Evolutionary conservation across 257 asterid species (phyloP).

Genomic region (Ligustrum vulgare): DNA sequence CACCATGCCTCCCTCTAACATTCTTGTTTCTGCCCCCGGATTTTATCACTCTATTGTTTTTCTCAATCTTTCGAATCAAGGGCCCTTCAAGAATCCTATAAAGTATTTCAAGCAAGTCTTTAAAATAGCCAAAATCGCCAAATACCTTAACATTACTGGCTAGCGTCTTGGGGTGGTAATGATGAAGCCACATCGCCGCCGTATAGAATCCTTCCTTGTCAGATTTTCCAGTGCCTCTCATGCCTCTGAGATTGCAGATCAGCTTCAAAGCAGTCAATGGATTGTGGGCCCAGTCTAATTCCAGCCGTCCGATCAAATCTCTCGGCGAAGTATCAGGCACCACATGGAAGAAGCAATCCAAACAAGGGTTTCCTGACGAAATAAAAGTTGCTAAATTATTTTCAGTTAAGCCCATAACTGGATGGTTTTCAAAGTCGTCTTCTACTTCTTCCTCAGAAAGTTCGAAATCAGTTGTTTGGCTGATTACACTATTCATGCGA

Average conservation of each 20-base stretch:
- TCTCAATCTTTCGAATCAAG: conserved; percentile 3
- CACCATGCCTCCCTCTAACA: conserved; percentile 1
- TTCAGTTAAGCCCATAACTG: conserved; percentile 31
- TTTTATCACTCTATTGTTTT: background rate
- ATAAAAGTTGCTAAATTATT: conserved; percentile 35
- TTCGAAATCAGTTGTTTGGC: background rate
- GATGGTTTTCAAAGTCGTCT: background rate
- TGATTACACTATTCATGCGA: background rate
- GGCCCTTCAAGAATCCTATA: conserved; percentile 42
- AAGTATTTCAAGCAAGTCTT: conserved; percentile 39
- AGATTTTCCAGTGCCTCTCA: conserved; percentile 48
- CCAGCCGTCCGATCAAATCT: conserved; percentile 22
- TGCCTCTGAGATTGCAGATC: conserved; percentile 41
- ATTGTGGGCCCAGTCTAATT: conserved; percentile 32
- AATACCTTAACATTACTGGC: conserved; percentile 28
- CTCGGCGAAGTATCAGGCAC: conserved; percentile 33
- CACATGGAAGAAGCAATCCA: conserved; percentile 48
- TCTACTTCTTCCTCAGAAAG: background rate
- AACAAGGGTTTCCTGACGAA: conserved; percentile 37
- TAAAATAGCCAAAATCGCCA: conserved; percentile 44
- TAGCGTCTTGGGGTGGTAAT: conserved; percentile 42
- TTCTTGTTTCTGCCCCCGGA: conserved; percentile 2
- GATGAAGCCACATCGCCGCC: conserved; percentile 40
- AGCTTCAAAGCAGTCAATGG: conserved; percentile 35
- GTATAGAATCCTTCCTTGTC: conserved; percentile 44